Percentiles rank a stretch among this genome's conserved stretches.
Evolutionary conservation across 768 basidiomycete species (phyloP).

Genomic region (Fomitopsis serialis): DNA sequence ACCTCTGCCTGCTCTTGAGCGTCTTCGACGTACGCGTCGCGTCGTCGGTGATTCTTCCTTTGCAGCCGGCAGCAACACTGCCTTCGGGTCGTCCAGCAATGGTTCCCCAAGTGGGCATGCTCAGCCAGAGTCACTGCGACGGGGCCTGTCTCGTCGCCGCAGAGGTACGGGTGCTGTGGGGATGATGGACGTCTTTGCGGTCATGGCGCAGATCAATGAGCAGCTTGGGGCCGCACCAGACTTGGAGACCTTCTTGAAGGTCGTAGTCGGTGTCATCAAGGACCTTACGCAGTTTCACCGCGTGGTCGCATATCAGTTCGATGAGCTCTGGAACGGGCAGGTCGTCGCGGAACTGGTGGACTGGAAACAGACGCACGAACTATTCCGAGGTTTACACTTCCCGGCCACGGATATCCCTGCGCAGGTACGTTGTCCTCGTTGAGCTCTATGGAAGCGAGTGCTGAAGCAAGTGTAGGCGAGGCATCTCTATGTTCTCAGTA

Average conservation of each 20-base stretch:
- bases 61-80: not conserved
- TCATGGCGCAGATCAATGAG: conserved; percentile 77
- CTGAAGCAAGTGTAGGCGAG: conserved; percentile 39
- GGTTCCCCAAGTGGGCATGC: not conserved
- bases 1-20: conserved; percentile 66
- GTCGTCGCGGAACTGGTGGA: conserved; percentile 78
- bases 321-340: conserved; percentile 74
- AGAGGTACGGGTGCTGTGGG: conserved; percentile 30
- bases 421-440: conserved; percentile 36
- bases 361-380: conserved; percentile 66
- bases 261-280: conserved; percentile 68
- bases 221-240: conserved; percentile 65
- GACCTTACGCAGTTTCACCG: conserved; percentile 81
- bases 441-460: not conserved
- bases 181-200: conserved; percentile 78
- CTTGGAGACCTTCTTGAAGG: conserved; percentile 63
- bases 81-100: not conserved
- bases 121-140: not conserved
- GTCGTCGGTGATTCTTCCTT: not conserved
- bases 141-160: conserved; percentile 12
- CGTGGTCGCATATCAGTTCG: conserved; percentile 79
- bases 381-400: conserved; percentile 70
- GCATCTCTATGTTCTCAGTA: conserved; percentile 62
- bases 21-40: conserved; percentile 47
- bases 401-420: conserved; percentile 66